Evolutionary conservation across 2,329 filamentous ascomycete species (phyloP).

Genomic region (Trichophyton schoenleinii): DNA sequence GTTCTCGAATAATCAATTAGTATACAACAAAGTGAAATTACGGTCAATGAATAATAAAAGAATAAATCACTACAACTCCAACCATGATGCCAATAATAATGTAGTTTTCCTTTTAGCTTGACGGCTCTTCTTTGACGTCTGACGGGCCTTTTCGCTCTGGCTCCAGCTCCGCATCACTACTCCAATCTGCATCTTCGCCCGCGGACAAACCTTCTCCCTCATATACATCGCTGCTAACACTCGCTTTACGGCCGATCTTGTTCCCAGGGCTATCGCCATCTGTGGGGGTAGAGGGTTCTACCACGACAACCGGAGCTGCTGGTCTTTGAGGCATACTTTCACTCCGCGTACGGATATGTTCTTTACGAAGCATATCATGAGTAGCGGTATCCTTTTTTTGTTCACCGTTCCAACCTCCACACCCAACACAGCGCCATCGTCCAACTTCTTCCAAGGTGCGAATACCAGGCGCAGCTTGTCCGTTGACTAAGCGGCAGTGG

Average conservation of each 20-base stretch:
- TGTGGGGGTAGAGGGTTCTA: not conserved
- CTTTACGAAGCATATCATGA: not conserved
- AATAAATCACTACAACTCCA: not conserved
- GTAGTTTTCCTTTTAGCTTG: not conserved
- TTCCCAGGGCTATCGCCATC: not conserved
- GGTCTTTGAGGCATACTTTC: not conserved
- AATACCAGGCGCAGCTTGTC: conserved; percentile 82
- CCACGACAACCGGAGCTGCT: not conserved
- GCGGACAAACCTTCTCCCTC: conserved; percentile 4
- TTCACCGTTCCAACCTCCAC: conserved; percentile 67
- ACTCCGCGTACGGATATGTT: conserved; percentile 1
- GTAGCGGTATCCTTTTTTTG: conserved; percentile 46
- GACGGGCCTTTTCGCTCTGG: not conserved
- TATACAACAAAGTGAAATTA: not conserved
- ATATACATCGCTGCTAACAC: not conserved
- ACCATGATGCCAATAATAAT: not conserved
- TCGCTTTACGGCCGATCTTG: conserved; percentile 2
- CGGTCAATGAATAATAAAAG: not conserved
- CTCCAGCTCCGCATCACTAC: not conserved
- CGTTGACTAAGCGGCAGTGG: conserved; percentile 78
- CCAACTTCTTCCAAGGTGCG: conserved; percentile 67
- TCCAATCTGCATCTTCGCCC: conserved; percentile 4
- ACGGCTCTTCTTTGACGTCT: not conserved
- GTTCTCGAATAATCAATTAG: no score
- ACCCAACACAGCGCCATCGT: conserved; percentile 79